A percentile compares a stretch with the other conserved stretches of the same genome.
These are phyloP conservation scores for sweet orange (Citrus sinensis) DNA, from an alignment of 345 rosid species.

Conservation along the genomic window DVS_A1.0 CM039161.1:1146001-1146500, in stretches of 20 bases:
- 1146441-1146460: neutral
- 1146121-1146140: neutral
- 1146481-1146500: slow-evolving; percentile 99
- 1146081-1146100: neutral
- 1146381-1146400: neutral
- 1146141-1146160: neutral
- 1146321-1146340: neutral
- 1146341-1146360: neutral
- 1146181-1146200: neutral
- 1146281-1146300: neutral
- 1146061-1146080: neutral
- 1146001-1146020: neutral
- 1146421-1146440: neutral
- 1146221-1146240: neutral
- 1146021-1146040: slow-evolving; percentile 2
- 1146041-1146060: slow-evolving; percentile 1
- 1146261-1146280: neutral
- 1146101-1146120: neutral
- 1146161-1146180: neutral
- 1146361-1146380: neutral
- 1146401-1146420: neutral
- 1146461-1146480: slow-evolving; percentile 24
- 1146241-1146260: neutral
- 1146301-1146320: neutral
- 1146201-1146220: neutral